A percentile compares a stretch with the other conserved stretches of the same genome.
phyloP scores from a whole-genome alignment of 2,329 filamentous ascomycete genomes.

The Colletotrichum sp. region DNA sequence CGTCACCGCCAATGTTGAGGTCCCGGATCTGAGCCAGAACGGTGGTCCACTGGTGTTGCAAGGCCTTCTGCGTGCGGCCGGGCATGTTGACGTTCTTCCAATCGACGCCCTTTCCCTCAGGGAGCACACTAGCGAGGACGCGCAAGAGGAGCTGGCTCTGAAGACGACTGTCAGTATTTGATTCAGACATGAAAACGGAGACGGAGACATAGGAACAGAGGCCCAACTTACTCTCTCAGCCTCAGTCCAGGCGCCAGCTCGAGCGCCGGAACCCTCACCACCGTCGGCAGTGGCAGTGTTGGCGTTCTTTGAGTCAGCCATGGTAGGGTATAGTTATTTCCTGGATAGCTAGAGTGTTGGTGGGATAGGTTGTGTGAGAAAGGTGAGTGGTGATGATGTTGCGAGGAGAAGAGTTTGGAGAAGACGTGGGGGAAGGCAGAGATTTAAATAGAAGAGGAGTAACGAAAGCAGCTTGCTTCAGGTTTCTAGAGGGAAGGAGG shows the following conservation, averaged over 20 bases:
- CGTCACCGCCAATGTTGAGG: constrained; percentile 30
- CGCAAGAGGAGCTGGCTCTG: constrained; percentile 41
- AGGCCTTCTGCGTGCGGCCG: constrained; percentile 41
- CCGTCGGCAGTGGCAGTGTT: constrained; percentile 1
- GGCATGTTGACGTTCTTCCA: constrained; percentile 40
- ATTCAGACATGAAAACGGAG: neutral
- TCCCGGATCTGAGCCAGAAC: constrained; percentile 40
- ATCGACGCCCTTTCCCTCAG: constrained; percentile 34
- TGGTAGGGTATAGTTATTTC: constrained; percentile 10
- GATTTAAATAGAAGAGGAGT: neutral
- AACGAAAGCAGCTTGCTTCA: neutral
- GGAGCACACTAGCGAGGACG: constrained; percentile 37
- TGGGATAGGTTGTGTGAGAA: neutral
- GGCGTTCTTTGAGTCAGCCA: constrained; percentile 26
- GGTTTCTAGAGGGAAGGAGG: neutral
- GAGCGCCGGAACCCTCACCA: constrained; percentile 23
- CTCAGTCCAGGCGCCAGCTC: constrained; percentile 37
- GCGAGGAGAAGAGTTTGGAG: neutral
- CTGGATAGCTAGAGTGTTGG: neutral
- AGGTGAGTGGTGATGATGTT: neutral
- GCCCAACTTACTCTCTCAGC: constrained; percentile 36
- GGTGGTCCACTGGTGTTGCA: constrained; percentile 41
- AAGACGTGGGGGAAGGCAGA: neutral
- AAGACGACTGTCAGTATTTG: neutral
- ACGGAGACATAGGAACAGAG: neutral